Evolutionary conservation across 2,329 filamentous ascomycete species (phyloP).

Genomic region (Ceratocystis ficicola): DNA sequence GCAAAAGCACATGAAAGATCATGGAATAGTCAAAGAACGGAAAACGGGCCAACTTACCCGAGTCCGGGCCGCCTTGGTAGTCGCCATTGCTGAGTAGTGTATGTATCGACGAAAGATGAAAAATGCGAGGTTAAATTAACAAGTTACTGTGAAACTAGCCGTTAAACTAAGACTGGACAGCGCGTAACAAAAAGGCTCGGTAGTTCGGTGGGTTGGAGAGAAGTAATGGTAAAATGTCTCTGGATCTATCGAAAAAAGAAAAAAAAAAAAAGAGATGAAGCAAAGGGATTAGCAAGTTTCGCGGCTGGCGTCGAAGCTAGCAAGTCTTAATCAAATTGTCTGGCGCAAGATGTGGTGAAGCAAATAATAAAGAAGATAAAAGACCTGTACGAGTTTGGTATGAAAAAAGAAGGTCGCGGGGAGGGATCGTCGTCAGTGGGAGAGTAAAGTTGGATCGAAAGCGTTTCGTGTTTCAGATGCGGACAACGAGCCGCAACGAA

Average conservation of each 20-base stretch:
- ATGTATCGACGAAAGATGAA: neutral
- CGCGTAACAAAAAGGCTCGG: neutral
- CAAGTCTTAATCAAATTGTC: neutral
- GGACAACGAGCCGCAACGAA: neutral
- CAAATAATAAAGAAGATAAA: neutral
- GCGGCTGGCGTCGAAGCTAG: neutral
- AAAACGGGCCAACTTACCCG: conserved; percentile 38
- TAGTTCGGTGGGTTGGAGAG: neutral
- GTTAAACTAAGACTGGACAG: neutral
- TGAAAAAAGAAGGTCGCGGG: neutral
- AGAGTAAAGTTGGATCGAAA: neutral
- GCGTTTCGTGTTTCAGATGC: conserved; percentile 7
- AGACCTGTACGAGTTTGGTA: neutral
- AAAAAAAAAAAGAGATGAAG: neutral
- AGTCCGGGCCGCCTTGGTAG: conserved; percentile 60
- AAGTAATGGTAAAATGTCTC: neutral
- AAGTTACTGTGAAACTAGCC: conserved; percentile 20
- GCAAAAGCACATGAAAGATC: too few relatives aligned
- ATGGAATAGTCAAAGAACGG: neutral
- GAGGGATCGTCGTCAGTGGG: neutral
- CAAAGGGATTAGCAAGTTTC: neutral
- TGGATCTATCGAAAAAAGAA: neutral
- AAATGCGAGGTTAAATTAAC: conserved; percentile 8
- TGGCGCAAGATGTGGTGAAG: neutral
- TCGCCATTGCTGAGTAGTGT: conserved; percentile 38